Evolutionary conservation across 768 basidiomycete species (phyloP), one percentile per base, ranked within the genome.

Genomic region (Suillus placidus): DNA sequence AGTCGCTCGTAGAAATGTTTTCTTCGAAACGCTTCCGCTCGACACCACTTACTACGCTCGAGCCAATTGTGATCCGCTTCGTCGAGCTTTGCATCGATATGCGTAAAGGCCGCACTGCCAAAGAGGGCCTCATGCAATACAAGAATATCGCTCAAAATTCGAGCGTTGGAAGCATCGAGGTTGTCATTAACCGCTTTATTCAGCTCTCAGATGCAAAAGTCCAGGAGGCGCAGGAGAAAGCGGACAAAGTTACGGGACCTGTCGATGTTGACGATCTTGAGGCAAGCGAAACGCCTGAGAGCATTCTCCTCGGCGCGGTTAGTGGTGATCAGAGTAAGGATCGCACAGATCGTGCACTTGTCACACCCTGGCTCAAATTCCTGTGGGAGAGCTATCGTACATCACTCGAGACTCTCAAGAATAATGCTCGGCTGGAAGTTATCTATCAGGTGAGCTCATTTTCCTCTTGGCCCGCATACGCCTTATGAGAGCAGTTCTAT

Each of bases 321-420:
- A 91, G 92, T 71, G 87, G 86, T 43, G 94, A 95, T 62, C 93
- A 95, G 80, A 95, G 86, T 81, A 92, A 93, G 81, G 96, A 98
- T 78, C 83, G 97, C 71, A 97, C 95, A 37, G 96, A 99, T 79
- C 82, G 97, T 55, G 92, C 95, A 8, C 85, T 99, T 61, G 95
- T 99, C 68, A 97, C 95, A 0, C 97, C 97, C 0, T 97, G 95
- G 90, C 90, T 99, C 74, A 95, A 96, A 75, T 97, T 98, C 78
- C 84, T 95, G n/a, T 99, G 96, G 95, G 97, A 99, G 83, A 94
- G 93, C 71, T 98, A 98, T 75, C 89, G 97, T 64, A 97, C 94
- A 23, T 94, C 92, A 1, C 82, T 99, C 49, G 97, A 99, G 81
- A 95, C 95, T 3, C 84, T 98, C 69, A 97, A 98, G 76, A 97